Evolutionary conservation across 768 basidiomycete genomes (phyloP).

Genomic region (Tephrocybe sp.): DNA sequence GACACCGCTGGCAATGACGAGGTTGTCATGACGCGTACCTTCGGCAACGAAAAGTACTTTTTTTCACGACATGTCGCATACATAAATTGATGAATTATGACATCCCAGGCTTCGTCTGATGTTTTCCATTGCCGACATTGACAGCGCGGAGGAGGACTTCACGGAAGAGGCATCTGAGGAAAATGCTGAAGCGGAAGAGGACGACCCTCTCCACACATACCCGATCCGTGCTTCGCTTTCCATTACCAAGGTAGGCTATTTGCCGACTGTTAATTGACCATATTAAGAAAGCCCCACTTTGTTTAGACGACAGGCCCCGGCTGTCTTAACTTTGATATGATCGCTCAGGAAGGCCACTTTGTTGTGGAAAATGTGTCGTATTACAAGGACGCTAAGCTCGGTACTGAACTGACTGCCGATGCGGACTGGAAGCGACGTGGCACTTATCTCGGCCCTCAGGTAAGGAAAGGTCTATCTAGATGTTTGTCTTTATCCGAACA

Average conservation of each 20-base stretch:
- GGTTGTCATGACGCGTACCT: slow-evolving; percentile 76
- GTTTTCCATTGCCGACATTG: slow-evolving; percentile 91
- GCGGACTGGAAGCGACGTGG: slow-evolving; percentile 94
- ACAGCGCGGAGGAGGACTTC: slow-evolving; percentile 40
- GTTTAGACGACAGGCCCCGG: slow-evolving; percentile 52
- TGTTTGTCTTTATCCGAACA: neutral
- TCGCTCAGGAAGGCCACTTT: slow-evolving; percentile 78
- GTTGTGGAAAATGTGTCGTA: slow-evolving; percentile 88
- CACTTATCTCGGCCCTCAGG: slow-evolving; percentile 89
- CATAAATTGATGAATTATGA: neutral
- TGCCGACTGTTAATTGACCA: neutral
- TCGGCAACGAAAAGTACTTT: slow-evolving; percentile 87
- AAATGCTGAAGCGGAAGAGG: slow-evolving; percentile 16
- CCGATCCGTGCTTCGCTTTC: slow-evolving; percentile 80
- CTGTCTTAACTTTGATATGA: slow-evolving; percentile 76
- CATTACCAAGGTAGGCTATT: slow-evolving; percentile 71
- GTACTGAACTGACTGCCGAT: slow-evolving; percentile 78
- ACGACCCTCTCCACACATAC: slow-evolving; percentile 43
- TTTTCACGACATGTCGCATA: neutral
- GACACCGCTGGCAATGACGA: slow-evolving; percentile 78
- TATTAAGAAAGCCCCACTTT: neutral
- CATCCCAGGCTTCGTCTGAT: slow-evolving; percentile 76
- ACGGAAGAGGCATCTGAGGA: slow-evolving; percentile 26
- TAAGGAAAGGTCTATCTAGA: slow-evolving; percentile 27
- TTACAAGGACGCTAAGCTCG: slow-evolving; percentile 73